Base-by-base conservation (phyloP, 352 stramenopile species). In the Phytophthora cryptogea region DNA sequence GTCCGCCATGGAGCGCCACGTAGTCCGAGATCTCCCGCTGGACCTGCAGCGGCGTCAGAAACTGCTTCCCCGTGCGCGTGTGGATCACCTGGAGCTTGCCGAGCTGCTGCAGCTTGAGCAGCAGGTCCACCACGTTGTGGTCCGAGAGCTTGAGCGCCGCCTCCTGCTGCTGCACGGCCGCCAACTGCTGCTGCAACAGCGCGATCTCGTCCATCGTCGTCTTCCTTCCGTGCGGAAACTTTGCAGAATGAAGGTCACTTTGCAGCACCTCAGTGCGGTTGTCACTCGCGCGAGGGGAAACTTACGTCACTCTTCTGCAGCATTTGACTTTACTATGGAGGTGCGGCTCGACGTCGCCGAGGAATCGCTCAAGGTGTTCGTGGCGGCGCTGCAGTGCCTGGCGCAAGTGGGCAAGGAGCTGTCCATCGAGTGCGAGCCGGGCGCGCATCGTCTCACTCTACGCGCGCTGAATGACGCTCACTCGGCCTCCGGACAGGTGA, bases 391-490 rank as follows among this genome's bases (percentile, higher is more conserved):
- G 40, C 78, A 90, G 47, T 94, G 78, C 56, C 76, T 95, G 41
- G 71, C 79, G 46, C 83, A 93, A 58, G 68, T 92, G 5, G 83
- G 84, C 49, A 92, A 92, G 67, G 84, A 95, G 65, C 44, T 95
- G 4, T 86, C 80, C 2, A 52, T 93, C 16, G 84, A 95, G 72
- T 81, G 74, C 58, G 81, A 94, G n/a, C 40, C 59, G 10, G 10
- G n/a, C 1, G 33, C 65, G 2, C 63, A 48, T 54, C 60, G 72
- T 36, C 68, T 95, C 44, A 91, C 74, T 32, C 80, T 78, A 16
- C 84, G 83, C 45, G 80, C 80, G 52, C 72, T 95, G 44, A 95
- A 95, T 61, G 86, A 95, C 47, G 81, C 86, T 60, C 86, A 90
- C 61, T 95, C 86, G 43, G 86, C 83, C 23, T 90, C 83, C 14